Evolutionary conservation across 2,329 filamentous ascomycete genomes (phyloP).

Genomic region (Ophiocordyceps camponoti-saundersi): DNA sequence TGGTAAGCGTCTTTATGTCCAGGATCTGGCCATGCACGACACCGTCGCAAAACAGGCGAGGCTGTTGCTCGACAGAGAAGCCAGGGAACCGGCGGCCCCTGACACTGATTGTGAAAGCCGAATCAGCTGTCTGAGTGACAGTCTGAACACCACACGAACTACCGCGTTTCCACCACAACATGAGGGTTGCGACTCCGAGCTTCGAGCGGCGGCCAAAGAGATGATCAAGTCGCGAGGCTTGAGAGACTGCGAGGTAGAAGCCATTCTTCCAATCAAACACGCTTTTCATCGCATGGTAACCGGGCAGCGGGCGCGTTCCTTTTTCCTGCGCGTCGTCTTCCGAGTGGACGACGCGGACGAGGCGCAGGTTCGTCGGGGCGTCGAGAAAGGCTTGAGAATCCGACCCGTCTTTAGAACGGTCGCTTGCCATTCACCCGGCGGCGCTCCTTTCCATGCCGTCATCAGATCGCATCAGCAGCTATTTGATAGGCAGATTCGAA

Average conservation of each 20-base stretch:
- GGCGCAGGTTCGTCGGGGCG: conserved; percentile 9
- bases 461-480: conserved; percentile 7
- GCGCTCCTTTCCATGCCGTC: conserved; percentile 12
- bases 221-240: conserved; percentile 6
- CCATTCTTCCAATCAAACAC: conserved; percentile 12
- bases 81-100: not conserved
- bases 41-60: conserved; percentile 15
- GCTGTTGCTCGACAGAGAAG: conserved; percentile 5
- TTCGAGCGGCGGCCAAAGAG: conserved; percentile 2
- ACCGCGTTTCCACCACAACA: not conserved
- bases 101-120: too few species aligned
- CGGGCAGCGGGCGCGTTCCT: conserved; percentile 17
- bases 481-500: conserved; percentile 10
- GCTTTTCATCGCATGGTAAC: conserved; percentile 12
- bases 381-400: conserved; percentile 11
- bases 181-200: not conserved
- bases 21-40: conserved; percentile 14
- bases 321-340: conserved; percentile 16
- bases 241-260: conserved; percentile 8
- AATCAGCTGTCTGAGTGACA: not conserved
- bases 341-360: conserved; percentile 6
- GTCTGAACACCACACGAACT: not conserved
- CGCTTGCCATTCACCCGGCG: conserved; percentile 6
- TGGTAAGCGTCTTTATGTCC: conserved; percentile 15
- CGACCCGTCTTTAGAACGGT: conserved; percentile 14